Evolutionary conservation across 352 stramenopile genomes (phyloP).

Genomic region (Phytophthora ramorum): DNA sequence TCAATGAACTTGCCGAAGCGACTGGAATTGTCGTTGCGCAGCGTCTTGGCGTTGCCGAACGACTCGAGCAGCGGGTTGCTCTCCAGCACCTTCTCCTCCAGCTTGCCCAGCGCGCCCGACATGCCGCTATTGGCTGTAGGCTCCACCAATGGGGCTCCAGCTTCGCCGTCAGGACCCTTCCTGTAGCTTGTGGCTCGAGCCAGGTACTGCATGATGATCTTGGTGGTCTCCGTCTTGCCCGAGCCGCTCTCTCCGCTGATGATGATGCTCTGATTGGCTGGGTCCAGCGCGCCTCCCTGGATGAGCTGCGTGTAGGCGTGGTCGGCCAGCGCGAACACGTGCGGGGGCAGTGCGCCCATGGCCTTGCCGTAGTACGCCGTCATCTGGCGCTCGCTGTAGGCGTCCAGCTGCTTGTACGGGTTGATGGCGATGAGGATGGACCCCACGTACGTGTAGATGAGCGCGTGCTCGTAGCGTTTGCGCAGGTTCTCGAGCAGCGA

Average conservation of each 20-base stretch:
- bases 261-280: constrained; percentile 92
- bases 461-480: constrained; percentile 91
- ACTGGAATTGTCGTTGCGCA: constrained; percentile 97
- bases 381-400: constrained; percentile 85
- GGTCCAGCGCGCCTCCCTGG: constrained; percentile 77
- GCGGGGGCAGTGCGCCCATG: constrained; percentile 82
- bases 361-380: constrained; percentile 89
- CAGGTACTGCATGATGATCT: constrained; percentile 94
- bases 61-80: constrained; percentile 91
- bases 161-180: constrained; percentile 44
- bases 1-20: constrained; percentile 98
- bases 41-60: constrained; percentile 94
- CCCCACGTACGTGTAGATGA: constrained; percentile 95
- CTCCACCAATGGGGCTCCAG: not conserved
- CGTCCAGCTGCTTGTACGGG: constrained; percentile 86
- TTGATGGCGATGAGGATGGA: constrained; percentile 93
- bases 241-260: constrained; percentile 93
- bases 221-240: constrained; percentile 92
- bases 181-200: constrained; percentile 80
- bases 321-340: constrained; percentile 92
- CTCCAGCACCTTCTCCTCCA: constrained; percentile 89
- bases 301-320: constrained; percentile 92
- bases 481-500: constrained; percentile 91
- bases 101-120: constrained; percentile 88
- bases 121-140: constrained; percentile 80